Evolutionary conservation across 805 yeast genomes (phyloP).

Genomic region (Sugiyamaella smithiae): DNA sequence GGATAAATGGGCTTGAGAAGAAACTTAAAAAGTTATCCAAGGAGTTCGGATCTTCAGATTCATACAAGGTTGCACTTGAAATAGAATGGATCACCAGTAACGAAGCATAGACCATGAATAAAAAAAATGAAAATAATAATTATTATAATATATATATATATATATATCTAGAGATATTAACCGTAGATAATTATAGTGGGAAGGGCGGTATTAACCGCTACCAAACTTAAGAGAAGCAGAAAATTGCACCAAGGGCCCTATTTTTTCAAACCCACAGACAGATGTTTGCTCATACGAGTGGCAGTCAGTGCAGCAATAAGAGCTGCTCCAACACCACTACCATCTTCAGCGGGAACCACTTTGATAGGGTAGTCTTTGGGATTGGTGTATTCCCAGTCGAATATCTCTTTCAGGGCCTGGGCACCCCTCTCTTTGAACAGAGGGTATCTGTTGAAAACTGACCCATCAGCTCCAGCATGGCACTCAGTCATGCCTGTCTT

Average conservation of each 20-base stretch:
- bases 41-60: constrained; percentile 25
- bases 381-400: constrained; percentile 62
- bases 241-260: no score
- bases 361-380: constrained; percentile 70
- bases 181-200: no score
- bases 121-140: background rate
- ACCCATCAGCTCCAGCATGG: constrained; percentile 96
- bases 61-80: constrained; percentile 21
- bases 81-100: constrained; percentile 9
- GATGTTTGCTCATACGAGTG: constrained; percentile 67
- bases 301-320: constrained; percentile 93
- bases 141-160: background rate
- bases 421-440: constrained; percentile 88
- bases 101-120: background rate
- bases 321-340: constrained; percentile 98
- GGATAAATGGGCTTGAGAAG: constrained; percentile 56
- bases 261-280: constrained; percentile 32
- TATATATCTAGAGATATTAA: no score
- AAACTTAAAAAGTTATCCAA: constrained; percentile 54
- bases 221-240: no score
- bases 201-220: no score
- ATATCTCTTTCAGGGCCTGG: constrained; percentile 80
- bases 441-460: constrained; percentile 92
- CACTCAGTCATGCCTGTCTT: constrained; percentile 69
- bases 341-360: constrained; percentile 94